Evolutionary conservation across 2,329 filamentous ascomycete species (phyloP), one percentile per base, ranked within the genome.

Genomic region (Calonectria pauciramosa): DNA sequence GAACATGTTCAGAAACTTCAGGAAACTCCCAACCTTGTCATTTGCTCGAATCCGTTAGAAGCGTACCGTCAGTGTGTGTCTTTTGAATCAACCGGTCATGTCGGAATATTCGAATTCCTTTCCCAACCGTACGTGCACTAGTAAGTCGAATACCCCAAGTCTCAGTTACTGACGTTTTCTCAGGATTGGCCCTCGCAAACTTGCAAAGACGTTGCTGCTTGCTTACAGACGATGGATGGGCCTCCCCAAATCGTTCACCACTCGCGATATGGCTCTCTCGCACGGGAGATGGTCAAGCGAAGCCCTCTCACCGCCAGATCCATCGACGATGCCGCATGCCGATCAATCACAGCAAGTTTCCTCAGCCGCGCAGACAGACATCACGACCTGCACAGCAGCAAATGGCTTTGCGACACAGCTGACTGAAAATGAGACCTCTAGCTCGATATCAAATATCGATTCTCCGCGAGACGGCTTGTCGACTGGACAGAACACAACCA

Each of bases 131-230:
- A 72, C 79, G 85, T 81, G 14, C 32, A 30, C n/a, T 18, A 1
- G 3, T 26, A 3, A 0, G 3, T 1, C 9, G 28, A 2, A 1
- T 1, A 6, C 0, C 8, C 32, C 1, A 9, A 34, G 2, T 16
- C 14, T 9, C 44, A 10, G 7, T n/a, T 73, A 26, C 52, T 63
- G 1, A 64, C 44, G 1, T 3, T 2, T 2, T 9, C 26, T 8
- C 36, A 86, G 84, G 1, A 78, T 84, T 7, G 84, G 85, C 0
- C 85, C 85, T 13, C 81, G 85, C 3, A 86, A 86, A 49, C 76
- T 86, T 0, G 83, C 84, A 16, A 83, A 83, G 28, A 79, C 83
- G 2, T 78, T 86, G 28, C 69, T 80, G 1, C 73, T 81, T 0
- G 81, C 76, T 8, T 77, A 80, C 9, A 77, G 75, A 18, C 76